Base-by-base conservation (phyloP, 129 eudicot species). In the Glebionis coronaria region DNA sequence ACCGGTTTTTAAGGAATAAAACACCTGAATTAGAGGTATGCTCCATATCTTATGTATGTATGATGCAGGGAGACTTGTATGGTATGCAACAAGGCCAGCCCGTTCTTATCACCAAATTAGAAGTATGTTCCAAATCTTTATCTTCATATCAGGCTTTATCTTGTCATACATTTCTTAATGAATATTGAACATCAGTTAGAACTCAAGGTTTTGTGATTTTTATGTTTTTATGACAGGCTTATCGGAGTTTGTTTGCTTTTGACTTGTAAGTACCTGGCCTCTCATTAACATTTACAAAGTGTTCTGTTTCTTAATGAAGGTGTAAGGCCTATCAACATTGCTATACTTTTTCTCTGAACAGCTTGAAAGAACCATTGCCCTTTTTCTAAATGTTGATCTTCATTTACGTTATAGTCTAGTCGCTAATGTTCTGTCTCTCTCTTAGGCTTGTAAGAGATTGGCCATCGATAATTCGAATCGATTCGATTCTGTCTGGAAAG, bases 41-140 rank as follows among this genome's bases (percentile, higher is more conserved):
- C n/a, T n/a, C n/a, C n/a, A n/a, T n/a, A n/a, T n/a, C n/a, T n/a
- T n/a, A n/a, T n/a, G n/a, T n/a, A 47, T 12, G 15, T 14, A 47
- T 12, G 52, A 47, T 47, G 52, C 52, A 47, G 52, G 52, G 52
- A 47, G 52, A 47, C 52, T 47, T 47, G 15, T 47, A 47, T 47
- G 52, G 5, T 12, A 3, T 6, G 5, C 52, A 3, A 12, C 52
- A 2, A 47, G 15, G 16, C 52, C 14, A 47, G 52, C 52, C 52
- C 15, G 15, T 47, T 0, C 15, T 47, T 11, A 3, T 47, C 6
- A 47, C 52, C 16, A 47, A 4, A 47, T 47, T 47, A 47, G n/a
- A 47, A 47, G 52, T 47, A 47, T 47, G 52, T 14, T 14, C 15
- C 52, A 47, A 47, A 47, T 47, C 5, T 47, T 47, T 2, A 11